Percentiles rank a stretch among this genome's conserved stretches.
These are phyloP conservation scores for Kuraishia cidri DNA, from an alignment of 805 yeast species.

Conservation along the genomic window DNA sequence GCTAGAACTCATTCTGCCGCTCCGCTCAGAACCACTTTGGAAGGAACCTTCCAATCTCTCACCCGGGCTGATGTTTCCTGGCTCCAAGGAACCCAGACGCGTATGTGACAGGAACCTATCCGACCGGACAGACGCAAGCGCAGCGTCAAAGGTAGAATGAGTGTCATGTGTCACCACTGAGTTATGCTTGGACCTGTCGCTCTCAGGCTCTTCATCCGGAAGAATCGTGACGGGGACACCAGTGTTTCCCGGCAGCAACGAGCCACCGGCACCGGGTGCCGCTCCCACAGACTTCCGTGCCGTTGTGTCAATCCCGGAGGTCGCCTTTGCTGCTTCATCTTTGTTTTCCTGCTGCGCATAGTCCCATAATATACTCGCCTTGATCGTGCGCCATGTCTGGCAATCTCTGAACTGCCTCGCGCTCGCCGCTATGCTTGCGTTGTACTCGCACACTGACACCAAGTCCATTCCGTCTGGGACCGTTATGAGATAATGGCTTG, in stretches of 20 bases:
- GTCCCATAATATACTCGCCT: slow-evolving; percentile 34
- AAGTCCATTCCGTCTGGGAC: slow-evolving; percentile 40
- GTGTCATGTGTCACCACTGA: slow-evolving; percentile 11
- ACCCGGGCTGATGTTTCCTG: too few relatives aligned
- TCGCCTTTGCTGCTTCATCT: too few relatives aligned
- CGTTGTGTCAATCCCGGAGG: too few relatives aligned
- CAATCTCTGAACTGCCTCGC: slow-evolving; percentile 44
- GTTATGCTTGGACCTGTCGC: slow-evolving; percentile 5
- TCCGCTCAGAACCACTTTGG: too few relatives aligned
- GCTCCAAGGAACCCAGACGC: too few relatives aligned
- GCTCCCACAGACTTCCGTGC: too few relatives aligned
- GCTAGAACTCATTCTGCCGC: too few relatives aligned
- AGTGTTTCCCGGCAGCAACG: too few relatives aligned
- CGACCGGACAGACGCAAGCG: slow-evolving; percentile 7
- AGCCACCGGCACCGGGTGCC: too few relatives aligned
- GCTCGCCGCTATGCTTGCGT: slow-evolving; percentile 46
- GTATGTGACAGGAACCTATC: too few relatives aligned
- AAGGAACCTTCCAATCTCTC: too few relatives aligned
- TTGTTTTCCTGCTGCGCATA: slow-evolving; percentile 4
- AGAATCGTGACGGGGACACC: too few relatives aligned
- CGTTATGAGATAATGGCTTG: slow-evolving; percentile 36
- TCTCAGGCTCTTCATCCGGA: background rate
- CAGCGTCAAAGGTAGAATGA: slow-evolving; percentile 10
- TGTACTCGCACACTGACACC: slow-evolving; percentile 45
- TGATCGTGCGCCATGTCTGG: slow-evolving; percentile 55